Conservation (phyloP, 1,284 basidiomycete species). For the Rhizoctonia solani region DNA sequence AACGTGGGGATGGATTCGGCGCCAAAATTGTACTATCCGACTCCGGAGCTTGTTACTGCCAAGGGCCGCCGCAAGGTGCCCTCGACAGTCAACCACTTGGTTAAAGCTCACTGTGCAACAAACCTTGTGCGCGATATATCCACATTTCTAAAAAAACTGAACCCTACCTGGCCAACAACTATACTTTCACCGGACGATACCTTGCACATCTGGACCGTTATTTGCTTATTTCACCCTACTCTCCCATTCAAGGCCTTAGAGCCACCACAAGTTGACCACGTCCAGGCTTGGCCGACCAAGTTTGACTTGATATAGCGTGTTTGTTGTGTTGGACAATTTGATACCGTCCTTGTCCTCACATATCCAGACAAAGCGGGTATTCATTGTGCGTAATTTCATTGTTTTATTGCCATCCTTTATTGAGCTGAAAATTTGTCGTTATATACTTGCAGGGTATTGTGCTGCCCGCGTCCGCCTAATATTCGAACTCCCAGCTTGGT, state of each 20-base stretch:
- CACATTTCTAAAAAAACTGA: not conserved
- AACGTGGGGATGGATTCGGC: no score
- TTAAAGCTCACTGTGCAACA: not conserved
- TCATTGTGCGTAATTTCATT: not conserved
- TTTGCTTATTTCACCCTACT: not conserved
- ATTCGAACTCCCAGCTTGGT: not conserved
- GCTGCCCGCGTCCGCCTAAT: not conserved
- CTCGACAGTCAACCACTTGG: not conserved
- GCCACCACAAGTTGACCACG: not conserved
- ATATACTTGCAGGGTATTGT: not conserved
- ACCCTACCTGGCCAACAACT: not conserved
- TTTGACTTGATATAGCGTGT: not conserved
- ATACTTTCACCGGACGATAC: not conserved
- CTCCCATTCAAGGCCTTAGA: not conserved
- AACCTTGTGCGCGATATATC: not conserved
- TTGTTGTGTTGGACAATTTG: not conserved
- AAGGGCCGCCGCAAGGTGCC: not conserved
- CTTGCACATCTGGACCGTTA: not conserved
- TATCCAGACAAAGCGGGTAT: not conserved
- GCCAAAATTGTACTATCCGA: not conserved
- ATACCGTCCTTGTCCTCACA: not conserved
- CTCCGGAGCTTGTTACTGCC: not conserved
- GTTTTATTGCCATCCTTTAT: no score
- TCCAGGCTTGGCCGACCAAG: not conserved
- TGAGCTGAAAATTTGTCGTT: not conserved